Evolutionary conservation across 1,284 basidiomycete species (phyloP).

Genomic region (Microbotryomycetes sp.): DNA sequence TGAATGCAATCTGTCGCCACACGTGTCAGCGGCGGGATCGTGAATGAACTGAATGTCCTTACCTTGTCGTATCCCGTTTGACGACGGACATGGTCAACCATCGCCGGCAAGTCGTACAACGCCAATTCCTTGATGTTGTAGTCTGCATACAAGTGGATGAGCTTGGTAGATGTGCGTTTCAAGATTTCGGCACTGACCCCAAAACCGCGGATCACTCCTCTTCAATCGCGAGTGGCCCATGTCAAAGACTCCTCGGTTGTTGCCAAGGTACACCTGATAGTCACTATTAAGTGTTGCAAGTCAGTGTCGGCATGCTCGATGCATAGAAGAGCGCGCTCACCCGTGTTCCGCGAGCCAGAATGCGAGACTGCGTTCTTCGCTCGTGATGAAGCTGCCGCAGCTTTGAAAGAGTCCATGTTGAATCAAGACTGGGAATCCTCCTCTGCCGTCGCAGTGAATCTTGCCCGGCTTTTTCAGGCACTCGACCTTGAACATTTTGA

Average conservation of each 20-base stretch:
- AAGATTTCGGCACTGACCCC: slow-evolving; percentile 49
- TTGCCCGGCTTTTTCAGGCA: slow-evolving; percentile 43
- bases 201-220: slow-evolving; percentile 52
- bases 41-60: slow-evolving; percentile 33
- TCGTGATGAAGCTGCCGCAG: slow-evolving; percentile 56
- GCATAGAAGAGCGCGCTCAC: slow-evolving; percentile 17
- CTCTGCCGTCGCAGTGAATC: slow-evolving; percentile 44
- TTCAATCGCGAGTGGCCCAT: slow-evolving; percentile 52
- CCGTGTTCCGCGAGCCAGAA: slow-evolving; percentile 56
- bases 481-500: slow-evolving; percentile 51
- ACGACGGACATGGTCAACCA: slow-evolving; percentile 52
- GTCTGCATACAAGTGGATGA: slow-evolving; percentile 42
- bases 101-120: slow-evolving; percentile 54
- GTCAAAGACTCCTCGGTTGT: slow-evolving; percentile 54
- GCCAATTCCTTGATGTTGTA: slow-evolving; percentile 57
- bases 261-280: slow-evolving; percentile 57
- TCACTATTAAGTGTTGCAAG: slow-evolving; percentile 33
- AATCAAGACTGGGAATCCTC: slow-evolving; percentile 54
- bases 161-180: too few relatives aligned
- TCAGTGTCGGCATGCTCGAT: background rate
- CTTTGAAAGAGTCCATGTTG: slow-evolving; percentile 58
- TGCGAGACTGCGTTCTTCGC: slow-evolving; percentile 54
- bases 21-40: slow-evolving; percentile 32
- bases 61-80: slow-evolving; percentile 54
- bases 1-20: slow-evolving; percentile 48